Base-by-base conservation (phyloP, 257 asterid species). In the Cynanchum wilfordii region DNA sequence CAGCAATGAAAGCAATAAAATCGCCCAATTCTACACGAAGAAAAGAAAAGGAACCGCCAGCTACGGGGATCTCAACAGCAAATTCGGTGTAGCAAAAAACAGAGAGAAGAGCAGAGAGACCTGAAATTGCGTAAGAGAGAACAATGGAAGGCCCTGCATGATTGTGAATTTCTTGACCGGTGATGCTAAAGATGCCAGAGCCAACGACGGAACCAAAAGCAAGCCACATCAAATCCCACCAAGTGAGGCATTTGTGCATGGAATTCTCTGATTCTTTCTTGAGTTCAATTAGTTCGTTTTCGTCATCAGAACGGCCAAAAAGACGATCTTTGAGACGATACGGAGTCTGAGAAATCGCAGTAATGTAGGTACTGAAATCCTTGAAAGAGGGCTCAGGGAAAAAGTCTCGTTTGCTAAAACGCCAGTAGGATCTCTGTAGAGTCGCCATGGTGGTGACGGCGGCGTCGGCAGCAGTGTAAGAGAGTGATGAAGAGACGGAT, bases 151-250 rank as follows among this genome's bases (percentile, higher is more conserved):
- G 99, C 2, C 99, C 97, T 1, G 99, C 97, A 69, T 82, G 56
- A 33, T 85, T 71, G 66, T 78, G 90, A 13, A 88, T 79, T 68
- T 94, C 99, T 50, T 85, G 96, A 3, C 99, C 99, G 8, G 99
- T 91, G 77, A 94, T 81, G 79, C 87, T 85, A 76, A 94, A 94
- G 13, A 94, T 94, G 2, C 99, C 99, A 58, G 97, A 91, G 19
- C 99, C 99, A 30, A 94, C 96, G 47, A 94, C 97, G 50, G 96
- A 84, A 55, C 99, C 99, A 75, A 94, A 91, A 0, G 92, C 97
- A 66, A 94, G 85, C 99, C 99, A 94, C 3, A 91, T 69, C 9
- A 94, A 84, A 82, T 94, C 99, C 95, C 97, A 94, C 99, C 97
- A 94, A 3, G 97, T 91, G 20, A 94, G 88, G 81, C 97, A 89